Evolutionary conservation across 371 early-diverging fungal genomes (phyloP).

Genomic region (Syncephalastrum racemosum): DNA sequence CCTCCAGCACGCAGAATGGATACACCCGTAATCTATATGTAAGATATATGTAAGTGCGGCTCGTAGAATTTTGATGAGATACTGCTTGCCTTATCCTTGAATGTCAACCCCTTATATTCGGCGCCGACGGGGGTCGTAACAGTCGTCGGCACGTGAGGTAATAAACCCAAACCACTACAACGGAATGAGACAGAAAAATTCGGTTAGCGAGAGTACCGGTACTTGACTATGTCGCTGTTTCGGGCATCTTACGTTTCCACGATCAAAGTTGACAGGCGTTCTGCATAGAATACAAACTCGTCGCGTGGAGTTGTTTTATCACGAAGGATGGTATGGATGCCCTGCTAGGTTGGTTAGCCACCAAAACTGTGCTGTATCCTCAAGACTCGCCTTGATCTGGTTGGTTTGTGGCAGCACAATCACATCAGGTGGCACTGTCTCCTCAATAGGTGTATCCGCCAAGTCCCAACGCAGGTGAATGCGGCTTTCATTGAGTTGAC

Average conservation of each 20-base stretch:
- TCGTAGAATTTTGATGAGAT: no score
- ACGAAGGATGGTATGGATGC: slow-evolving; percentile 85
- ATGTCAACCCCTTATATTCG: slow-evolving; percentile 56
- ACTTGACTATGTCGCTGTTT: not conserved
- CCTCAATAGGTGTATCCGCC: slow-evolving; percentile 39
- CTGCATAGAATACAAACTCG: slow-evolving; percentile 90
- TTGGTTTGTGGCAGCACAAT: slow-evolving; percentile 60
- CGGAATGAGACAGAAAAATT: slow-evolving; percentile 1
- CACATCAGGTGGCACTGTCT: slow-evolving; percentile 54
- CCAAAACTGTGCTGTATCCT: not conserved
- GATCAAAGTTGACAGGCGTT: slow-evolving; percentile 80
- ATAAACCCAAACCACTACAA: slow-evolving; percentile 59
- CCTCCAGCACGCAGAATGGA: slow-evolving; percentile 87
- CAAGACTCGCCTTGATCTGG: slow-evolving; percentile 55
- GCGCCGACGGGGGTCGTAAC: slow-evolving; percentile 68
- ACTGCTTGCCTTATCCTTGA: slow-evolving; percentile 43
- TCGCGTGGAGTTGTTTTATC: slow-evolving; percentile 70
- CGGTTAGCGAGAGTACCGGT: not conserved
- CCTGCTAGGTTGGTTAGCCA: slow-evolving; percentile 27
- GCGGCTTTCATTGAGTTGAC: slow-evolving; percentile 76
- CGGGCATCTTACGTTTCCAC: slow-evolving; percentile 65
- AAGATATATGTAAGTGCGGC: not conserved
- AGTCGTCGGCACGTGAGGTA: slow-evolving; percentile 50
- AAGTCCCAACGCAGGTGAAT: slow-evolving; percentile 67
- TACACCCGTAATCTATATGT: slow-evolving; percentile 71